Evolutionary conservation across 306 rosid species (phyloP), one percentile per base, ranked within the genome.

Genomic region (Gastrolobium villosum): DNA sequence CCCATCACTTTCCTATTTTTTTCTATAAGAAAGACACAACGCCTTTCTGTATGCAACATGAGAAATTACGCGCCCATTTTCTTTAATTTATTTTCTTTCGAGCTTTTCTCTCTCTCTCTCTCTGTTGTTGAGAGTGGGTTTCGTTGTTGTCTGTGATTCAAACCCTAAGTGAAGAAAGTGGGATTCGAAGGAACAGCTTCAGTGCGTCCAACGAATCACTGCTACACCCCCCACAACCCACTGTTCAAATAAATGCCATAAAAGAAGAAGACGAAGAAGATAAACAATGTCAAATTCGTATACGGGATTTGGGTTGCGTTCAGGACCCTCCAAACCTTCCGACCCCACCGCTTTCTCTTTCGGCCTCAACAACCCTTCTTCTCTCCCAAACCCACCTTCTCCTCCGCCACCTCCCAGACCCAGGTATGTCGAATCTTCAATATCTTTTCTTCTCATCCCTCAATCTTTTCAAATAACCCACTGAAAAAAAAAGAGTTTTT

Each of bases 291-390:
- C 26, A 1, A 20, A n/a, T n/a, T n/a, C 86, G 74, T 86, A 77
- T 50, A 1, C 0, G 45, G 93, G 96, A 15, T 91, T 91, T 44
- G 88, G 89, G 35, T 81, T 78, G 86, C 65, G 40, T 49, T 86
- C 92, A 3, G 98, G 98, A 5, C 98, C 98, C 43, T 4, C 62
- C 3, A 55, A 4, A 10, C 87, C 86, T 15, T 85, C 82, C 40
- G 57, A 65, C 87, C 4, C 83, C n/a, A 66, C 87, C 78, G 26
- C 1, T 20, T 20, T 20, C 6, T 0, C 67, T 52, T 89, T 90
- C 20, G 93, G 93, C 56, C 34, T 43, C 59, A 67, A 37, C 56
- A 32, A 72, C 43, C 72, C 77, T 7, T 69, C 85, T 46, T 49
- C 83, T 9, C 14, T 79, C 10, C 41, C 79, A 28, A 30, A 62